Conservation (phyloP, 306 rosid species). For the Cercis canadensis region DNA sequence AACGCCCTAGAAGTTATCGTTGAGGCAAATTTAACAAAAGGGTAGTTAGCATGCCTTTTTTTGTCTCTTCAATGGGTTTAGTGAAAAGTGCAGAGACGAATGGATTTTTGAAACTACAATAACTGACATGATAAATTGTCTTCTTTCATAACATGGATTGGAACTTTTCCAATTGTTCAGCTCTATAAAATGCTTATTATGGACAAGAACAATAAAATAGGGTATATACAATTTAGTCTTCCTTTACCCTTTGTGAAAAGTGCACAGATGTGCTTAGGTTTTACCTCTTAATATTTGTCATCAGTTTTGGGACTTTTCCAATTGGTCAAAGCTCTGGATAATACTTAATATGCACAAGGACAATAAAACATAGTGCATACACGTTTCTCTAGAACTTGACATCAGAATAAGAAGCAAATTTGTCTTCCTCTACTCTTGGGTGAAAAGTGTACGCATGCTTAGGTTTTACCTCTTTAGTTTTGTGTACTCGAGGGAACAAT, state of each 20-base stretch:
- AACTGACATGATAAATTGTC: constrained; percentile 25
- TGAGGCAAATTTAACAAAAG: constrained; percentile 28
- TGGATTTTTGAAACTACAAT: constrained; percentile 1
- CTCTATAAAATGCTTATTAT: neutral
- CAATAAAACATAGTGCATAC: neutral
- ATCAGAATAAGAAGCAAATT: neutral
- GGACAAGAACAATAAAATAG: neutral
- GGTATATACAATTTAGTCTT: no score
- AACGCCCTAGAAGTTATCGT: constrained; percentile 47
- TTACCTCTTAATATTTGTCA: no score
- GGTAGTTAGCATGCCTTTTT: neutral
- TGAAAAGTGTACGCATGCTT: neutral
- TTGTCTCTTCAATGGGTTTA: no score
- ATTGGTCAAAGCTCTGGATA: no score
- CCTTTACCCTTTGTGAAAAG: no score
- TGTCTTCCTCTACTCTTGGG: neutral
- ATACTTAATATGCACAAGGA: no score
- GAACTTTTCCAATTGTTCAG: constrained; percentile 13
- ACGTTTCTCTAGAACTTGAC: neutral
- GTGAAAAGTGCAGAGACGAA: no score
- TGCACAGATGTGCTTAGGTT: no score
- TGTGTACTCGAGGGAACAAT: constrained; percentile 7
- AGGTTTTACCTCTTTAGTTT: neutral
- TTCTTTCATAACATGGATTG: neutral
- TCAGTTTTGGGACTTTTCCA: no score